These are phyloP conservation scores for Zychaea mexicana DNA, from an alignment of 371 early-diverging fungal species.

Conservation along the genomic window DNA sequence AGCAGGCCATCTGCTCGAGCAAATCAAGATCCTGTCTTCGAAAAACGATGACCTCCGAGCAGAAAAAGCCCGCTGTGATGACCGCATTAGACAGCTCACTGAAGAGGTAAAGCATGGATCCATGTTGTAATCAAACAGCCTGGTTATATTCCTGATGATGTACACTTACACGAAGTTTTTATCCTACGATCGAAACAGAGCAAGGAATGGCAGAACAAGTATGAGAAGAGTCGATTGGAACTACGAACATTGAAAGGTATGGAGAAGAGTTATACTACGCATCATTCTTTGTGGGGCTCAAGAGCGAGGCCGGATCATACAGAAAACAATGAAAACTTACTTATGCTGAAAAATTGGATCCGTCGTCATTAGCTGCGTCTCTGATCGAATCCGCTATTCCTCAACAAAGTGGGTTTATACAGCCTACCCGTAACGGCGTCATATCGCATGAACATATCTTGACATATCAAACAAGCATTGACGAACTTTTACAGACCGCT, in stretches of 20 bases:
- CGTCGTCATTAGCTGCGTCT: neutral
- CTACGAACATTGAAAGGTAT: conserved; percentile 53
- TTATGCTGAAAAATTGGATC: conserved; percentile 14
- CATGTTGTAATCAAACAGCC: no score
- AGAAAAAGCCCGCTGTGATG: conserved; percentile 45
- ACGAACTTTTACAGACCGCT: conserved; percentile 73
- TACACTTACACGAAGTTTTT: no score
- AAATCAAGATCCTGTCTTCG: conserved; percentile 63
- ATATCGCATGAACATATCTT: conserved; percentile 66
- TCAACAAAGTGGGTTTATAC: conserved; percentile 31
- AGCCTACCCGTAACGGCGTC: conserved; percentile 63
- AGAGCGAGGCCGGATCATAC: neutral
- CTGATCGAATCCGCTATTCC: conserved; percentile 36
- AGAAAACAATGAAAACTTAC: neutral
- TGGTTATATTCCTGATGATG: no score
- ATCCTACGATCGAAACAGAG: no score
- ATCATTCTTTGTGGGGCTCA: no score
- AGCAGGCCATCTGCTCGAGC: conserved; percentile 71
- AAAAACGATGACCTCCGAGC: conserved; percentile 62
- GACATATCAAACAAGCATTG: conserved; percentile 81
- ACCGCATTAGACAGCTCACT: conserved; percentile 22
- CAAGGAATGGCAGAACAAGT: conserved; percentile 52
- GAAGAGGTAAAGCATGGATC: conserved; percentile 33
- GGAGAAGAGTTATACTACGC: no score
- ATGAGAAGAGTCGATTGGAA: conserved; percentile 46